These are phyloP conservation scores for Athelia psychrophila DNA, from an alignment of 1,284 basidiomycete species.

Conservation along the genomic window DNA sequence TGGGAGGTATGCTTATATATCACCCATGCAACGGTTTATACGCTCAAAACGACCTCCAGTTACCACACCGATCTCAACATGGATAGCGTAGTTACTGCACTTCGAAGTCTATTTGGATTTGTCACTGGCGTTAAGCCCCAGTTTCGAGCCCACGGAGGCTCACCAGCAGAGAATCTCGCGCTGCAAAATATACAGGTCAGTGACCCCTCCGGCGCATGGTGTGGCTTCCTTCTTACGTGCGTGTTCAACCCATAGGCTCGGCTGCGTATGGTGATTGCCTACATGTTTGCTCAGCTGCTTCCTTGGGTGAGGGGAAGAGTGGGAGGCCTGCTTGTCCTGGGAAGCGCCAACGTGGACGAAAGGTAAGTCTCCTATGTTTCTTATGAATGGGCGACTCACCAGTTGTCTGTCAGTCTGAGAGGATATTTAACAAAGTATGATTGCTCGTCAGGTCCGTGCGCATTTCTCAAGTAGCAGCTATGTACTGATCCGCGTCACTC, in stretches of 20 bases:
- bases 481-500: conserved; percentile 2
- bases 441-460: conserved; percentile 72
- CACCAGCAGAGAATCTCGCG: conserved; percentile 88
- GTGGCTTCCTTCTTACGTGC: neutral
- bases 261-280: conserved; percentile 94
- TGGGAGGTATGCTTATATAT: conserved; percentile 60
- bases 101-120: conserved; percentile 80
- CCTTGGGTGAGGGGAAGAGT: conserved; percentile 87
- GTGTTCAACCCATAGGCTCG: conserved; percentile 57
- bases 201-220: conserved; percentile 1
- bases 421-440: conserved; percentile 99
- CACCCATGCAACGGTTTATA: neutral
- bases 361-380: conserved; percentile 48
- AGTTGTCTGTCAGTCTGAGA: conserved; percentile 66
- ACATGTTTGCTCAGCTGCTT: conserved; percentile 94
- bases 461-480: neutral
- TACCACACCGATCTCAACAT: conserved; percentile 97
- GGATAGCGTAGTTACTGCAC: conserved; percentile 86
- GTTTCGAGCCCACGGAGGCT: conserved; percentile 89
- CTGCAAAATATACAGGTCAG: conserved; percentile 94
- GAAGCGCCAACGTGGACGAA: conserved; percentile 98
- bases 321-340: conserved; percentile 91
- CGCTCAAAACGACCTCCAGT: conserved; percentile 34
- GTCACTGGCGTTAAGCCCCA: conserved; percentile 83
- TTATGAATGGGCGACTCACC: no score